These are phyloP conservation scores for Takashimella tepidaria DNA, from an alignment of 1,284 basidiomycete species.

Conservation along the genomic window DNA sequence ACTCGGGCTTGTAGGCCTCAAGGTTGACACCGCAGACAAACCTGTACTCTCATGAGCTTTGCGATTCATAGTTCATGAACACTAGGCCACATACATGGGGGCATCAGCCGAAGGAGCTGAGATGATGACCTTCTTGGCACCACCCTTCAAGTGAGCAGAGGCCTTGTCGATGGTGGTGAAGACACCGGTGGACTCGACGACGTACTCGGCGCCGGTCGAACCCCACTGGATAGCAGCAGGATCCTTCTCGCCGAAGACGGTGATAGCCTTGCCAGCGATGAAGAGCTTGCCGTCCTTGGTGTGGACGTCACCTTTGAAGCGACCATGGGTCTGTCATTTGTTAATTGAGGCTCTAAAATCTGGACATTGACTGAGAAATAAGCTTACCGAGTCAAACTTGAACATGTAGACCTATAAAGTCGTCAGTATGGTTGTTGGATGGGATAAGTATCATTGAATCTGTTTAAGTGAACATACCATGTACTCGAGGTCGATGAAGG, in stretches of 20 bases:
- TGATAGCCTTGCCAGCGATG: slow-evolving; percentile 75
- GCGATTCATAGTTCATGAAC: not conserved
- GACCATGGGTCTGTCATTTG: slow-evolving; percentile 69
- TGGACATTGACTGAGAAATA: not conserved
- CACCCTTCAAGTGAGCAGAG: slow-evolving; percentile 90
- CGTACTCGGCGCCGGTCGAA: slow-evolving; percentile 76
- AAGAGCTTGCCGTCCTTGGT: slow-evolving; percentile 84
- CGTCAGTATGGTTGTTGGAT: not conserved
- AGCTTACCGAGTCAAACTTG: slow-evolving; percentile 76
- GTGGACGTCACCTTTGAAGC: slow-evolving; percentile 82
- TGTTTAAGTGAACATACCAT: slow-evolving; percentile 57
- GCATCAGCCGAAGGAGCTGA: slow-evolving; percentile 98
- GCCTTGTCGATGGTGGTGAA: slow-evolving; percentile 94
- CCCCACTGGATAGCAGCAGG: slow-evolving; percentile 84
- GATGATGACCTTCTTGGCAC: slow-evolving; percentile 99
- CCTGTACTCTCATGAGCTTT: no score
- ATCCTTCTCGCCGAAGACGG: slow-evolving; percentile 81
- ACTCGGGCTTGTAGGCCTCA: slow-evolving; percentile 84
- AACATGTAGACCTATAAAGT: slow-evolving; percentile 78
- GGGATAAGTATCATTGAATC: not conserved
- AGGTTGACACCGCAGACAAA: slow-evolving; percentile 96
- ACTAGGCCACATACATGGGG: slow-evolving; percentile 64
- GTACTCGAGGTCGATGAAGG: slow-evolving; percentile 93
- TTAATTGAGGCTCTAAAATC: no score
- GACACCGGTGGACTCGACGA: slow-evolving; percentile 98